phyloP scores from a whole-genome alignment of 2,329 filamentous ascomycete species.

The Epichloe typhina region DNA sequence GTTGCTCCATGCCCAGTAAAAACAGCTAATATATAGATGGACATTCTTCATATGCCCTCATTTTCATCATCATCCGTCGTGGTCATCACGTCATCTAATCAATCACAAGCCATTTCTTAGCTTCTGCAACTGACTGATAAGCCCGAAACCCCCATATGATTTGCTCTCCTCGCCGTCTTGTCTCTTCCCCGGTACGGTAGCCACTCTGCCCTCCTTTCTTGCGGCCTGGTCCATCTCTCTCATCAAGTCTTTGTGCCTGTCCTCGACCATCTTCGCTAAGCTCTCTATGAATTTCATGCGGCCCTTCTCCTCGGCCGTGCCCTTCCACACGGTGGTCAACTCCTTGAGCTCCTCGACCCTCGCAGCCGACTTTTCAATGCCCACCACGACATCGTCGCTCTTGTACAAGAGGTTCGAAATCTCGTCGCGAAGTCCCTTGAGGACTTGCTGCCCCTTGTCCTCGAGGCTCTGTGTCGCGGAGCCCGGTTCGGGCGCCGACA shows the following conservation, averaged over 20 bases:
- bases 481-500: constrained; percentile 70
- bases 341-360: constrained; percentile 67
- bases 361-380: constrained; percentile 59
- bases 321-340: constrained; percentile 75
- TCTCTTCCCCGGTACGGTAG: constrained; percentile 16
- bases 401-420: constrained; percentile 52
- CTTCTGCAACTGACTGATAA: constrained; percentile 51
- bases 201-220: constrained; percentile 21
- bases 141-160: constrained; percentile 38
- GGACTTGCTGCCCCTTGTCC: constrained; percentile 75
- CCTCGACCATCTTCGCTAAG: constrained; percentile 71
- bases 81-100: constrained; percentile 6
- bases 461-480: constrained; percentile 55
- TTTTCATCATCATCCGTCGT: neutral
- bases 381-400: constrained; percentile 44
- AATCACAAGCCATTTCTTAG: constrained; percentile 40
- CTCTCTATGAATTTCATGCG: constrained; percentile 69
- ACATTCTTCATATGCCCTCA: neutral
- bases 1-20: too few relatives aligned
- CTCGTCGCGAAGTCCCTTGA: constrained; percentile 56
- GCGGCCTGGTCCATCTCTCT: constrained; percentile 34
- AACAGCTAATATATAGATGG: neutral
- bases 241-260: constrained; percentile 44
- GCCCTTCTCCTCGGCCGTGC: constrained; percentile 89
- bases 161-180: constrained; percentile 25